A percentile compares a stretch with the other conserved stretches of the same genome.
phyloP scores from a whole-genome alignment of 805 yeast genomes.

The Wilhelminamyces savonicus region DNA sequence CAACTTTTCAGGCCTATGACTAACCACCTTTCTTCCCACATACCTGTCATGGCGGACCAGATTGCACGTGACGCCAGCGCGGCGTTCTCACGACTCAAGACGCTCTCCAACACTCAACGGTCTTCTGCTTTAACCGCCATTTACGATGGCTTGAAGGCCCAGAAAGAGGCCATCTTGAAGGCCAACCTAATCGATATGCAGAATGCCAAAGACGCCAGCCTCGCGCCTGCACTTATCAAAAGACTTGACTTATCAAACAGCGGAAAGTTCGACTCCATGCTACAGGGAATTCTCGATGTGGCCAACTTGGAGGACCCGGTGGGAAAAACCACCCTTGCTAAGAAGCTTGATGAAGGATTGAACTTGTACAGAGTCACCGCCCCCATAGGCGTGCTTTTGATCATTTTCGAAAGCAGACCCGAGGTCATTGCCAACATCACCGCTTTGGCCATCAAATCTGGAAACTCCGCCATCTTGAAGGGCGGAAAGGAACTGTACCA shows the following conservation, averaged over 20 bases:
- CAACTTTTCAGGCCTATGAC: too few relatives aligned
- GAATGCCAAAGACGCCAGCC: conserved; percentile 52
- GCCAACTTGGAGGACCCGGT: conserved; percentile 87
- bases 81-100: conserved; percentile 81
- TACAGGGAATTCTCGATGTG: conserved; percentile 90
- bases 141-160: conserved; percentile 56
- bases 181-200: conserved; percentile 77
- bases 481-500: conserved; percentile 93
- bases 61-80: conserved; percentile 76
- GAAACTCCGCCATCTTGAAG: conserved; percentile 92
- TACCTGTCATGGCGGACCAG: conserved; percentile 55
- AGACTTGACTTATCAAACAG: conserved; percentile 76
- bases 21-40: too few relatives aligned
- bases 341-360: conserved; percentile 84
- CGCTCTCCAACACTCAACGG: conserved; percentile 67
- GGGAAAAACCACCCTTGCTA: conserved; percentile 79
- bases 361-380: conserved; percentile 78
- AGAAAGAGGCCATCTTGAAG: conserved; percentile 55
- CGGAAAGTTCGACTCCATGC: conserved; percentile 89
- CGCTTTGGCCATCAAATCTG: conserved; percentile 91
- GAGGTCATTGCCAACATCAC: conserved; percentile 98
- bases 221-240: conserved; percentile 69
- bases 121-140: conserved; percentile 67
- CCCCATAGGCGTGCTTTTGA: conserved; percentile 89
- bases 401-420: conserved; percentile 94